A percentile compares a stretch with the other conserved stretches of the same genome.
phyloP scores from a whole-genome alignment of 1,284 basidiomycete genomes.

The Sanghuangporus baumii region DNA sequence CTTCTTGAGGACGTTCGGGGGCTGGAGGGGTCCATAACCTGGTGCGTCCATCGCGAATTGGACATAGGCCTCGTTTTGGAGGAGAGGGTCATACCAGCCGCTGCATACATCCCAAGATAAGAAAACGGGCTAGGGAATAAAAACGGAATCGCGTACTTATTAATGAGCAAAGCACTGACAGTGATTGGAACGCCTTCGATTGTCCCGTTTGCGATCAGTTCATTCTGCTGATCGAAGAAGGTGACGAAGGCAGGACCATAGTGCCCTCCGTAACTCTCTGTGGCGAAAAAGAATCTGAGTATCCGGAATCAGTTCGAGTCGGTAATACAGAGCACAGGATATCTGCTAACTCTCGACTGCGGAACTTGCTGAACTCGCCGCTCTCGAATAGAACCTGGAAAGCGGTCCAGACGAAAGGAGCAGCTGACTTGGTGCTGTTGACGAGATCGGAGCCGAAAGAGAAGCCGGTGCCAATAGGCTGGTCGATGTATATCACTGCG shows the following conservation, averaged over 20 bases:
- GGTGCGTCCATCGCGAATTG: slow-evolving; percentile 56
- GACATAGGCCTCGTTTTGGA: slow-evolving; percentile 57
- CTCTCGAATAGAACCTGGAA: slow-evolving; percentile 68
- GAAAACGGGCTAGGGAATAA: not conserved
- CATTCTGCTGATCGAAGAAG: slow-evolving; percentile 63
- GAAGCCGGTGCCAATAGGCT: slow-evolving; percentile 67
- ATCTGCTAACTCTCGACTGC: slow-evolving; percentile 43
- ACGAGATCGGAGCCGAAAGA: slow-evolving; percentile 52
- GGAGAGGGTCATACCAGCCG: slow-evolving; percentile 61
- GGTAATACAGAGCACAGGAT: slow-evolving; percentile 16
- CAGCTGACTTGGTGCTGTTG: slow-evolving; percentile 49
- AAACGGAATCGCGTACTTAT: slow-evolving; percentile 27
- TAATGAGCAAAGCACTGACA: slow-evolving; percentile 39
- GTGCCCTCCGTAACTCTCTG: slow-evolving; percentile 66
- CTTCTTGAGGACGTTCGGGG: slow-evolving; percentile 36
- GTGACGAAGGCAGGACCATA: slow-evolving; percentile 61
- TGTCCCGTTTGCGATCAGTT: slow-evolving; percentile 40
- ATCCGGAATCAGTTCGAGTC: slow-evolving; percentile 4
- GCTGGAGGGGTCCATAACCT: slow-evolving; percentile 57
- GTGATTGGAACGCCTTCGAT: slow-evolving; percentile 31
- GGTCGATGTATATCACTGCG: slow-evolving; percentile 72
- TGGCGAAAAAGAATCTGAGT: slow-evolving; percentile 53
- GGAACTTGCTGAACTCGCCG: slow-evolving; percentile 49
- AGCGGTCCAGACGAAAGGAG: slow-evolving; percentile 52
- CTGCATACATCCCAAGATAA: slow-evolving; percentile 27